A percentile compares a stretch with the other conserved stretches of the same genome.
Evolutionary conservation across 139 green algal genomes (phyloP).

Genomic region (Diplosphaera chodatii): DNA sequence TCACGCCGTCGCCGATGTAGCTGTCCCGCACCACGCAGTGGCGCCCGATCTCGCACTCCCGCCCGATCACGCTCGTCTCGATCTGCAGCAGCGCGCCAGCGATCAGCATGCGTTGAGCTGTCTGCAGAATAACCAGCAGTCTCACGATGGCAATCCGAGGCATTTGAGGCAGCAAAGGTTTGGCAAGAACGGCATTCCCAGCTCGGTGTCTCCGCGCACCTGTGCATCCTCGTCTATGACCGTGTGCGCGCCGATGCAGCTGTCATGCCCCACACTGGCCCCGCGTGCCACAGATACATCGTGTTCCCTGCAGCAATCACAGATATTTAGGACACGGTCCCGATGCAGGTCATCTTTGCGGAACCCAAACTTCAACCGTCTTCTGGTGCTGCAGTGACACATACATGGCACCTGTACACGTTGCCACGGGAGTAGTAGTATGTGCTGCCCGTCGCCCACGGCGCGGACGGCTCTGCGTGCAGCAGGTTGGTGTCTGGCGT

Average conservation of each 20-base stretch:
- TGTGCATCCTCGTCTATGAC: slow-evolving; percentile 49
- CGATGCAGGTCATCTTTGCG: too few relatives aligned
- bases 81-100: slow-evolving; percentile 24
- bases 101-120: too few relatives aligned
- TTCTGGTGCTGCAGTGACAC: too few relatives aligned
- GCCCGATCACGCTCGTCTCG: slow-evolving; percentile 69
- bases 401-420: slow-evolving; percentile 9
- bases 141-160: too few relatives aligned
- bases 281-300: slow-evolving; percentile 40
- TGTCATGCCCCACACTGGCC: slow-evolving; percentile 43
- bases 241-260: slow-evolving; percentile 67
- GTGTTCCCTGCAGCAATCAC: slow-evolving; percentile 48
- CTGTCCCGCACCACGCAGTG: slow-evolving; percentile 47
- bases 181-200: too few relatives aligned
- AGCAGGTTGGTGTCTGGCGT: slow-evolving; percentile 75
- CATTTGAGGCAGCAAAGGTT: too few relatives aligned
- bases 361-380: too few relatives aligned
- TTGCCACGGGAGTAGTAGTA: slow-evolving; percentile 35
- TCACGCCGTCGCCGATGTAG: slow-evolving; percentile 69
- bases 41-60: slow-evolving; percentile 70
- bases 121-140: too few relatives aligned
- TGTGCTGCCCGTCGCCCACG: slow-evolving; percentile 7
- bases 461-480: slow-evolving; percentile 11
- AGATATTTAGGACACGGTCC: neutral
- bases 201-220: slow-evolving; percentile 8